These are phyloP conservation scores for Boletus bicolor DNA, from an alignment of 768 basidiomycete genomes.

Conservation along the genomic window DNA sequence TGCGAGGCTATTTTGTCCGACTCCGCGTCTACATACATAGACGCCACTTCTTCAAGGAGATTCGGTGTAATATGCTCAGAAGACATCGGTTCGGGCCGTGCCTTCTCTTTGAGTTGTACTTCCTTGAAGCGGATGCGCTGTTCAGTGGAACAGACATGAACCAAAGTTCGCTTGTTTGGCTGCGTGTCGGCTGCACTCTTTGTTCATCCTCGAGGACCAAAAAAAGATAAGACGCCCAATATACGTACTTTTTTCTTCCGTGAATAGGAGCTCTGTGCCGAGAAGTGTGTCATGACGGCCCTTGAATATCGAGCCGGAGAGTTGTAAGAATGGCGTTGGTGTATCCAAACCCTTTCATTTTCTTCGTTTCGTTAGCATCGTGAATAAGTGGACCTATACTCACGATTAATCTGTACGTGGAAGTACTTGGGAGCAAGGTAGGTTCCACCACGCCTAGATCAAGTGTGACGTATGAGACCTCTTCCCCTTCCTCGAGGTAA, in stretches of 20 bases:
- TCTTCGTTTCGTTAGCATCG: neutral
- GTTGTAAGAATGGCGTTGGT: slow-evolving; percentile 71
- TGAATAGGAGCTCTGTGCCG: slow-evolving; percentile 75
- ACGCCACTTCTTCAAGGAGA: slow-evolving; percentile 18
- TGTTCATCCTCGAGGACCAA: neutral
- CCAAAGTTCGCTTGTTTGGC: slow-evolving; percentile 47
- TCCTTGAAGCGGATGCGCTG: slow-evolving; percentile 73
- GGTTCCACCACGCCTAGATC: slow-evolving; percentile 73
- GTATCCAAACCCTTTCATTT: slow-evolving; percentile 66
- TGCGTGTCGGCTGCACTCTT: slow-evolving; percentile 40
- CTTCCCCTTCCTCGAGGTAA: slow-evolving; percentile 54
- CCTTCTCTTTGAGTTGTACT: slow-evolving; percentile 49
- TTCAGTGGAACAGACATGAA: slow-evolving; percentile 58
- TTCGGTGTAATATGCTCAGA: slow-evolving; percentile 4
- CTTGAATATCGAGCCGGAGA: slow-evolving; percentile 71
- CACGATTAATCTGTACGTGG: slow-evolving; percentile 72
- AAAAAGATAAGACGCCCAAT: neutral
- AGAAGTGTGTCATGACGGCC: slow-evolving; percentile 65
- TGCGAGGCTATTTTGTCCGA: neutral
- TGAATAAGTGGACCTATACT: slow-evolving; percentile 22
- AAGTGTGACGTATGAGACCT: slow-evolving; percentile 65
- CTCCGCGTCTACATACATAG: slow-evolving; percentile 20
- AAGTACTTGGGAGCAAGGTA: slow-evolving; percentile 67
- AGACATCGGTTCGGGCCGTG: slow-evolving; percentile 29
- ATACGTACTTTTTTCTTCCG: slow-evolving; percentile 58